A percentile compares a stretch with the other conserved stretches of the same genome.
Evolutionary conservation across 2,329 filamentous ascomycete genomes (phyloP).

Genomic region (Didymella arachidicola): DNA sequence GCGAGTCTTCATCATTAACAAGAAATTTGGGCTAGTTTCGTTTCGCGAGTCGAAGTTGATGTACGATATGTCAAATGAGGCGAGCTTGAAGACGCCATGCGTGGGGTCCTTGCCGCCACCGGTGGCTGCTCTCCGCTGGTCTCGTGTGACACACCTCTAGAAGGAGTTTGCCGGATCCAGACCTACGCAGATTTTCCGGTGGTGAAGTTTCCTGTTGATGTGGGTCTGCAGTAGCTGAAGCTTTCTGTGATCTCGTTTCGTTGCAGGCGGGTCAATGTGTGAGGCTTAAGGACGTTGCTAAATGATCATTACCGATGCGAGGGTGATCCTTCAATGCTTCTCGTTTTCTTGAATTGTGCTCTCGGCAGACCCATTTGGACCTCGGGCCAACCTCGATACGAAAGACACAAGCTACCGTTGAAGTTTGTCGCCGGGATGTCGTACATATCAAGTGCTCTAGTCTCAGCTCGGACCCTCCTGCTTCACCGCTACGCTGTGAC

Average conservation of each 20-base stretch:
- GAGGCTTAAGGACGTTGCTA: not conserved
- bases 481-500: constrained; percentile 20
- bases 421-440: constrained; percentile 7
- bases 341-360: not conserved
- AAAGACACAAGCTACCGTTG: constrained; percentile 1
- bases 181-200: constrained; percentile 7
- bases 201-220: constrained; percentile 9
- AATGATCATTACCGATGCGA: not conserved
- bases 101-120: not conserved
- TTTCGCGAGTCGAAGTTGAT: not conserved
- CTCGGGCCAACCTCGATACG: not conserved
- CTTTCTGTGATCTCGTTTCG: not conserved
- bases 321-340: not conserved
- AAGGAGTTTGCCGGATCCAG: constrained; percentile 2
- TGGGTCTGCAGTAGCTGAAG: constrained; percentile 8
- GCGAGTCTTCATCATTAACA: not conserved
- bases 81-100: constrained; percentile 3
- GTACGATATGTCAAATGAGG: not conserved
- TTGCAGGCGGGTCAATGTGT: not conserved
- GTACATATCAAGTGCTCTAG: constrained; percentile 19
- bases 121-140: not conserved
- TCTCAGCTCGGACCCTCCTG: constrained; percentile 18
- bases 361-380: constrained; percentile 3
- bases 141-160: constrained; percentile 6
- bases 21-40: not conserved